These are phyloP conservation scores for Claviceps monticola DNA, from an alignment of 2,329 filamentous ascomycete species.

Conservation along the genomic window DNA sequence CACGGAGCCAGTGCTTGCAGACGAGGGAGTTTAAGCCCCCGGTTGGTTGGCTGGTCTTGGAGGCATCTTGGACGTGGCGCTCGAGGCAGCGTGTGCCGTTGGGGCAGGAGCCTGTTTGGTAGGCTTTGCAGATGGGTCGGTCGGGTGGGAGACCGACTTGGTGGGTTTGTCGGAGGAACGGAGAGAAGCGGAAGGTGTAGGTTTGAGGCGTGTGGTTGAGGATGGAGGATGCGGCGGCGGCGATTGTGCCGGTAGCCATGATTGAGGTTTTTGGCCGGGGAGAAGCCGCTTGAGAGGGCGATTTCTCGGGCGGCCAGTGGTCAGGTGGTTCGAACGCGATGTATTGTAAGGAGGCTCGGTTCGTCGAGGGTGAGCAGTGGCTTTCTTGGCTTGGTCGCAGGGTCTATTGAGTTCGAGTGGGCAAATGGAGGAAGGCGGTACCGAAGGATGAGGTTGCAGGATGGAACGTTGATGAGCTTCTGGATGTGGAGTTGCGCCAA, in stretches of 20 bases:
- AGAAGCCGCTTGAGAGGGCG: not conserved
- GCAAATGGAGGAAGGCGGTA: not conserved
- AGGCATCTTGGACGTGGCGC: slow-evolving; percentile 47
- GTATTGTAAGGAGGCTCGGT: no score
- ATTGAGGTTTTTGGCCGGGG: not conserved
- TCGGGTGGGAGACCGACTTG: slow-evolving; percentile 70
- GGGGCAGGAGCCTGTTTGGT: slow-evolving; percentile 74
- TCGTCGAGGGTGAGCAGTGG: not conserved
- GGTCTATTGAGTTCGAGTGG: not conserved
- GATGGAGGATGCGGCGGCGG: slow-evolving; percentile 27
- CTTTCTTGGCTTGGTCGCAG: not conserved
- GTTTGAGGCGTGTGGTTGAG: slow-evolving; percentile 40
- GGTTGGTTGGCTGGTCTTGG: slow-evolving; percentile 13
- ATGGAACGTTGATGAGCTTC: not conserved
- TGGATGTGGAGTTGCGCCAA: not conserved
- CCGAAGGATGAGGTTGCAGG: not conserved
- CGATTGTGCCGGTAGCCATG: slow-evolving; percentile 18
- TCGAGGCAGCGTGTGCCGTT: slow-evolving; percentile 75
- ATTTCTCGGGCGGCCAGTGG: no score
- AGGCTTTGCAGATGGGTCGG: slow-evolving; percentile 74
- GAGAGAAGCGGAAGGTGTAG: slow-evolving; percentile 71
- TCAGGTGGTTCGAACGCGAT: not conserved
- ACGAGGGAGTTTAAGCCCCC: slow-evolving; percentile 67
- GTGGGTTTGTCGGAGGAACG: slow-evolving; percentile 72
- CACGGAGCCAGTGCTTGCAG: slow-evolving; percentile 97